These are phyloP conservation scores for Metschnikowia henanensis DNA, from an alignment of 805 yeast genomes.

Conservation along the genomic window DNA sequence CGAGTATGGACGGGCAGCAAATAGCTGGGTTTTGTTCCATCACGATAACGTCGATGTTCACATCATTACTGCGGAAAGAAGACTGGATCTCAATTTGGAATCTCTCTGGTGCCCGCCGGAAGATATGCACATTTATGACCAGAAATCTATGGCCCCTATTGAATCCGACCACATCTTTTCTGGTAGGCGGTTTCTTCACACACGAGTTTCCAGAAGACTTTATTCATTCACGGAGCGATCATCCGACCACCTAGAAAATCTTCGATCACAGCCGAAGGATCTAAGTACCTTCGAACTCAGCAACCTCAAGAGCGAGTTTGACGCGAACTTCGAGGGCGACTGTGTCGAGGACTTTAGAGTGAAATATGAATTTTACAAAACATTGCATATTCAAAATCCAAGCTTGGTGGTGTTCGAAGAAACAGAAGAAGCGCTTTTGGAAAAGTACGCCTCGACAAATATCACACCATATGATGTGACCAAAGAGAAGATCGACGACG, in stretches of 20 bases:
- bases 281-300: not conserved
- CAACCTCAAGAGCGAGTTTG: conserved; percentile 8
- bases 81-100: conserved; percentile 71
- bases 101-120: conserved; percentile 55
- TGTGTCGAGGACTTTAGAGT: conserved; percentile 20
- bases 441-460: conserved; percentile 27
- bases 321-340: conserved; percentile 3
- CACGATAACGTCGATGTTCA: conserved; percentile 71
- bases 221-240: not conserved
- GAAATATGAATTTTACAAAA: conserved; percentile 25
- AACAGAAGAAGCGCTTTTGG: conserved; percentile 25
- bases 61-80: conserved; percentile 66
- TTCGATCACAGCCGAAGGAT: conserved; percentile 4
- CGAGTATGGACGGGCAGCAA: conserved; percentile 56
- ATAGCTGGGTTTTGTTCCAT: conserved; percentile 85
- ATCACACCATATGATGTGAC: conserved; percentile 13
- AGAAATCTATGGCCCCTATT: conserved; percentile 10
- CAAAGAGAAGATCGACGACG: conserved; percentile 27
- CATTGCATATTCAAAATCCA: conserved; percentile 29
- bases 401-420: conserved; percentile 25
- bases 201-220: conserved; percentile 21
- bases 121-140: conserved; percentile 31
- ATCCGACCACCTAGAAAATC: conserved; percentile 1
- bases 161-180: conserved; percentile 26
- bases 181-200: conserved; percentile 37